phyloP scores from a whole-genome alignment of 768 basidiomycete genomes.

The Mrakia gelida region DNA sequence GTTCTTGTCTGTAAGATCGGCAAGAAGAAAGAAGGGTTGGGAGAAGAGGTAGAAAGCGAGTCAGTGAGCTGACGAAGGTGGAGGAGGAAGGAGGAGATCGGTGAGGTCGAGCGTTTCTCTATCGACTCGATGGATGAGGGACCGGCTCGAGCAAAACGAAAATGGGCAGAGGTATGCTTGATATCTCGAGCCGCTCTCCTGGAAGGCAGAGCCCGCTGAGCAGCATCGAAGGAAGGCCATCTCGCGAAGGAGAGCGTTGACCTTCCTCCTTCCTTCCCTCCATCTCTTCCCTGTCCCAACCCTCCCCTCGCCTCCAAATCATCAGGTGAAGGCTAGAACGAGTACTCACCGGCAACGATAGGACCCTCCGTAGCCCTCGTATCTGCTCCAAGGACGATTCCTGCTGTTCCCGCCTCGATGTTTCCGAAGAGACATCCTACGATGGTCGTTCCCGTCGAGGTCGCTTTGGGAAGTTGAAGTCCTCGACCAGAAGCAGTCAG shows the following conservation, averaged over 20 bases:
- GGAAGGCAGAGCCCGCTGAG: too few species aligned
- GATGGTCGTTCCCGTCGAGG: conserved; percentile 80
- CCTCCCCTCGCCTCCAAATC: background rate
- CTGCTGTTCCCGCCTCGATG: conserved; percentile 57
- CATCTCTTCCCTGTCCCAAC: background rate
- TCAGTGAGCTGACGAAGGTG: background rate
- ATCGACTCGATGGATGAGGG: background rate
- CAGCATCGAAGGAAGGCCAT: background rate
- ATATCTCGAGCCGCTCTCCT: too few species aligned
- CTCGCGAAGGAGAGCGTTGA: background rate
- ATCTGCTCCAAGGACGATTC: conserved; percentile 91
- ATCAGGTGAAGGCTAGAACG: background rate
- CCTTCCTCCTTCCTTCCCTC: background rate
- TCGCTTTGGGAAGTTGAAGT: conserved; percentile 41
- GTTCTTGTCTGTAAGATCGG: conserved; percentile 82
- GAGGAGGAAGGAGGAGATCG: too few species aligned
- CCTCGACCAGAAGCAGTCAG: conserved; percentile 16
- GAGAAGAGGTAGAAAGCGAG: background rate
- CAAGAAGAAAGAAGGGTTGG: background rate
- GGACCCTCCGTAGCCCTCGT: conserved; percentile 90
- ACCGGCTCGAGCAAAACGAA: too few species aligned
- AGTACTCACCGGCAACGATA: conserved; percentile 55
- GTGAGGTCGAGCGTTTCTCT: background rate
- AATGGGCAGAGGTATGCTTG: too few species aligned
- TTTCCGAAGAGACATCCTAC: conserved; percentile 79